Evolutionary conservation across 2,329 filamentous ascomycete genomes (phyloP).

Genomic region (Monilinia fructicola): DNA sequence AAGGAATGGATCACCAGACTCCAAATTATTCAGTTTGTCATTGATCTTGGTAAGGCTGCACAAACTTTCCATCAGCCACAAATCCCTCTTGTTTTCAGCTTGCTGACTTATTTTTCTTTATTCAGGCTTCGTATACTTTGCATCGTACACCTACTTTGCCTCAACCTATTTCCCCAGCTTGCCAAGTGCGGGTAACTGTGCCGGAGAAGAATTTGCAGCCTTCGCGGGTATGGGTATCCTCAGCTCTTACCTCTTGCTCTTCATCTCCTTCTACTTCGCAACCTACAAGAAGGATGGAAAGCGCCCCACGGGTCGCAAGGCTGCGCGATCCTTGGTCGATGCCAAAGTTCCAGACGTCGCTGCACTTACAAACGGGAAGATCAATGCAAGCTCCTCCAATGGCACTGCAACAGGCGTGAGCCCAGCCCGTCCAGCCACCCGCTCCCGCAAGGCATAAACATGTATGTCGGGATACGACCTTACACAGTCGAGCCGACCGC

Average conservation of each 20-base stretch:
- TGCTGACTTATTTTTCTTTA: constrained; percentile 27
- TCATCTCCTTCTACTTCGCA: constrained; percentile 98
- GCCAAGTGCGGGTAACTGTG: constrained; percentile 82
- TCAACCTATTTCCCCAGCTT: constrained; percentile 84
- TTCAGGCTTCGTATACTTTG: constrained; percentile 94
- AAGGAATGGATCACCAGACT: constrained; percentile 99
- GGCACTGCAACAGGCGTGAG: constrained; percentile 47
- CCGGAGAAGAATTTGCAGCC: constrained; percentile 94
- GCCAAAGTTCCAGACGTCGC: constrained; percentile 40
- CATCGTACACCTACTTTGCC: constrained; percentile 97
- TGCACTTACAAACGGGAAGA: constrained; percentile 38
- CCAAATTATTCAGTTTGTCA: constrained; percentile 95
- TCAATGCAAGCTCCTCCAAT: constrained; percentile 52
- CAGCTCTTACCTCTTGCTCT: constrained; percentile 92
- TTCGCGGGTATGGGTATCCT: constrained; percentile 90
- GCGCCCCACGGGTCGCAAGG: constrained; percentile 82
- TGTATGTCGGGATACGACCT: constrained; percentile 8
- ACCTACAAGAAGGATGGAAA: constrained; percentile 87
- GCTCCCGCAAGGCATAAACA: constrained; percentile 42
- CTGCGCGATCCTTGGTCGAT: constrained; percentile 50
- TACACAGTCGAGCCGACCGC: constrained; percentile 12
- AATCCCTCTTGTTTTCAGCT: constrained; percentile 26
- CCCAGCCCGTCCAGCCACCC: constrained; percentile 37
- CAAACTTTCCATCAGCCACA: constrained; percentile 7
- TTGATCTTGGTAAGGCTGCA: constrained; percentile 73